These are phyloP conservation scores for Hortaea sp. DNA, from an alignment of 2,329 filamentous ascomycete genomes.

Conservation along the genomic window DNA sequence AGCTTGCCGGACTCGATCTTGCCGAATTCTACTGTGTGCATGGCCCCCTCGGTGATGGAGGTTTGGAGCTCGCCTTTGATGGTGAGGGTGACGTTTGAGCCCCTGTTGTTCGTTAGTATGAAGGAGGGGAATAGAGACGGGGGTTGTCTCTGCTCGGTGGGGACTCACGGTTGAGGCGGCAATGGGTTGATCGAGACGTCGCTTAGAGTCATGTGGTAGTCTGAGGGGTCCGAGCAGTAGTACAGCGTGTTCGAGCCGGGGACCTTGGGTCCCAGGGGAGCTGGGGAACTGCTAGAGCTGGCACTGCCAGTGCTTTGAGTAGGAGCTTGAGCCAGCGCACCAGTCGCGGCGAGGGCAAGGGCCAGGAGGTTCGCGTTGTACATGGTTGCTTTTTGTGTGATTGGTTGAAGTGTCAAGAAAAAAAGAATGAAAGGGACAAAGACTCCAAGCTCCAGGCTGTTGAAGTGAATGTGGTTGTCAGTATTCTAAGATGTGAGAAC, in stretches of 20 bases:
- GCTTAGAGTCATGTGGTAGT: not conserved
- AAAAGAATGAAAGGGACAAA: not conserved
- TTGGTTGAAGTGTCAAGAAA: not conserved
- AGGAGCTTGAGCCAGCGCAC: not conserved
- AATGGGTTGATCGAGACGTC: not conserved
- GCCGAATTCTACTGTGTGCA: not conserved
- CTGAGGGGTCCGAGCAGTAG: not conserved
- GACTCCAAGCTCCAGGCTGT: not conserved
- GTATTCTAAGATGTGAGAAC: too few relatives aligned
- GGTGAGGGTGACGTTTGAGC: not conserved
- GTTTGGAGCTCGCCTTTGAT: not conserved
- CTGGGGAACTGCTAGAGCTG: not conserved
- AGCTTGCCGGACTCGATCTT: not conserved
- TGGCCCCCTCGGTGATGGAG: not conserved
- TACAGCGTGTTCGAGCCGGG: not conserved
- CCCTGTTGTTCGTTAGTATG: not conserved
- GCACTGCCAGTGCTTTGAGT: too few relatives aligned
- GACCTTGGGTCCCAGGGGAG: not conserved
- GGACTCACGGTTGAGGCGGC: not conserved
- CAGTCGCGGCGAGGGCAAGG: not conserved
- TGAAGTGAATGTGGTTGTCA: not conserved
- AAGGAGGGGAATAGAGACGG: too few relatives aligned
- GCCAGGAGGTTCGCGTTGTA: not conserved
- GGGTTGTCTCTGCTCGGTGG: not conserved
- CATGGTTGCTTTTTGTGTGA: not conserved